Evolutionary conservation across 164 flowering plant species (phyloP).

Genomic region (Sextonia rubra): DNA sequence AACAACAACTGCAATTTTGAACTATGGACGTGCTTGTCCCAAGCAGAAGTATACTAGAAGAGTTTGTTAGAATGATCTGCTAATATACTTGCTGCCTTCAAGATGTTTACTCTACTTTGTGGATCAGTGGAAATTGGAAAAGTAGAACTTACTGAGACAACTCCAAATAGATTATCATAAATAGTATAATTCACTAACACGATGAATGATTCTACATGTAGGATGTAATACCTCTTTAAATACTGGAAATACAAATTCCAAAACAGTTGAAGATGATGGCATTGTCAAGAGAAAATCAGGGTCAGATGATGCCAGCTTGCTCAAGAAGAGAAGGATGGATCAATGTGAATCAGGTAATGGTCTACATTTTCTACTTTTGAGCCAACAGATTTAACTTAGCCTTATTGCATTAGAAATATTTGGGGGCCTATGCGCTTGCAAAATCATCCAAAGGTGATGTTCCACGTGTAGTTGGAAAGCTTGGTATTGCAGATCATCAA

Average conservation of each 20-base stretch:
- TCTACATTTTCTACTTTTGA: no score
- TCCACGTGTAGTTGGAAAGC: neutral
- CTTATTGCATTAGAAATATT: neutral
- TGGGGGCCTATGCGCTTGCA: neutral
- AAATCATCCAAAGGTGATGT: neutral
- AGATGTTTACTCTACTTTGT: no score
- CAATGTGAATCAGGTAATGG: constrained; percentile 11
- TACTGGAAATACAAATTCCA: neutral
- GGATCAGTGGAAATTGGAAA: no score
- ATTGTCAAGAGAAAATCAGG: constrained; percentile 2
- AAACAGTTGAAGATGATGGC: neutral
- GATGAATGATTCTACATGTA: neutral
- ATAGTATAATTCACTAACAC: neutral
- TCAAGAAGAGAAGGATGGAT: constrained; percentile 12
- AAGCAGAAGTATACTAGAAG: no score
- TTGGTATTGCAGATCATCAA: no score
- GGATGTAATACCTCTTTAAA: neutral
- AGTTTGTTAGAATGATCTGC: no score
- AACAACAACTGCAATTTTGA: no score
- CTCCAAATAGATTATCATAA: neutral
- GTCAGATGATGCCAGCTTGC: neutral
- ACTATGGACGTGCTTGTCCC: no score
- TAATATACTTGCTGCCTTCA: no score
- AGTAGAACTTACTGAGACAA: no score
- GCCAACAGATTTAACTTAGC: neutral